Conservation (phyloP, 495 filamentous ascomycete genomes). For the Penicillium desertorum region DNA sequence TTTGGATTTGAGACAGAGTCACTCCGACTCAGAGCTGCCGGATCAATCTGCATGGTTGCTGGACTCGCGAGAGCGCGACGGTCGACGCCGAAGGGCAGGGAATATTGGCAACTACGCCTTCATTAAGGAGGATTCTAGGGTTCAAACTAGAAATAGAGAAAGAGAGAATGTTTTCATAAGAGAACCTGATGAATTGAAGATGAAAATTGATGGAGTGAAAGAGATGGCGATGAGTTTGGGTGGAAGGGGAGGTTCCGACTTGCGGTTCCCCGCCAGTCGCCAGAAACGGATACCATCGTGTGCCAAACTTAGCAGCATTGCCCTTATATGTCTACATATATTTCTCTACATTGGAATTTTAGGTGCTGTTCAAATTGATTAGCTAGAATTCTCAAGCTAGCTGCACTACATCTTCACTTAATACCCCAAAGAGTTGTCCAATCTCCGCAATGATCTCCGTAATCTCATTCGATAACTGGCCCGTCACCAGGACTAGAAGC, state of each 20-base stretch:
- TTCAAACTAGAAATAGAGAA: conserved; percentile 1
- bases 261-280: conserved; percentile 30
- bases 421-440: conserved; percentile 63
- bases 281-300: conserved; percentile 30
- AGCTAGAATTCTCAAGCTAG: conserved; percentile 34
- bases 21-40: conserved; percentile 74
- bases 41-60: conserved; percentile 78
- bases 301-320: conserved; percentile 12
- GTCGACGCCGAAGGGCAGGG: conserved; percentile 44
- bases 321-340: not conserved
- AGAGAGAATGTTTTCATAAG: conserved; percentile 16
- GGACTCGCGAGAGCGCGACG: conserved; percentile 43
- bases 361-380: not conserved
- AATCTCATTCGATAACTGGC: conserved; percentile 53
- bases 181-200: conserved; percentile 30
- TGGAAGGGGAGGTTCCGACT: conserved; percentile 28
- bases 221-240: conserved; percentile 27
- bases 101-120: conserved; percentile 40
- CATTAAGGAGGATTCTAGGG: conserved; percentile 35
- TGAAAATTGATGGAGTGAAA: conserved; percentile 24
- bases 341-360: not conserved
- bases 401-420: conserved; percentile 72
- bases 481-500: conserved; percentile 50
- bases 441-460: conserved; percentile 52
- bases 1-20: conserved; percentile 62